Evolutionary conservation across 2,329 filamentous ascomycete species (phyloP), one percentile per base, ranked within the genome.

Genomic region (Aspergillus terreus): DNA sequence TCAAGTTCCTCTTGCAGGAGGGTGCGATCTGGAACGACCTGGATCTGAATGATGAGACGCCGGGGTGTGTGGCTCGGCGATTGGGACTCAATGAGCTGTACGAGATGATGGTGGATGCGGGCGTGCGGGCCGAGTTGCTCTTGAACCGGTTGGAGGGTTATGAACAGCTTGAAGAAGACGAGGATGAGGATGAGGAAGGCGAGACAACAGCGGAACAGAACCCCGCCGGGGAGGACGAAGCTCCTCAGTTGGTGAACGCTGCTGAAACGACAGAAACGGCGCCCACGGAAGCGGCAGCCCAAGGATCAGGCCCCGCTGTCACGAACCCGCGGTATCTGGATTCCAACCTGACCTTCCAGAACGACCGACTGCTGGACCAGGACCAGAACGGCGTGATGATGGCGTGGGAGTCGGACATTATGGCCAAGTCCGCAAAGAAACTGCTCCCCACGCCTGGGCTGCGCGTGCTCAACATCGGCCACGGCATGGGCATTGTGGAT

Each of bases 11-110:
- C 6, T 84, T 97, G 54, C 81, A 92, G 64, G 87, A 88, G 60
- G 94, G 94, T 30, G 94, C 90, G 10, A 96, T 97, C 61, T 99
- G 94, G 94, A 99, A 99, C 74, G 92, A 96, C 68, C 77, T 97
- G 50, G 90, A 97, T 70, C 74, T 78, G 59, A 86, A 89, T 61
- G 82, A 90, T 62, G 92, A 97, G 77, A 97, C 94, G 3, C 91
- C 94, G 0, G 94, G 91, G 6, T 97, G 92, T 68, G 76, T 96
- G 41, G 94, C 94, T 7, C 78, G 79, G 25, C 68, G 82, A 43
- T 59, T 96, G 21, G 86, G 87, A 0, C 76, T 88, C 62, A 78
- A 72, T 49, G 80, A 83, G 46, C 73, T 96, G 33, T 97, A 99
- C 67, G 82, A 87, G 38, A 71, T 91, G 51, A 89, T 92, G 67